A percentile compares a stretch with the other conserved stretches of the same genome.
Evolutionary conservation across 2,329 filamentous ascomycete genomes (phyloP).

Genomic region (Verruconis gallopava): DNA sequence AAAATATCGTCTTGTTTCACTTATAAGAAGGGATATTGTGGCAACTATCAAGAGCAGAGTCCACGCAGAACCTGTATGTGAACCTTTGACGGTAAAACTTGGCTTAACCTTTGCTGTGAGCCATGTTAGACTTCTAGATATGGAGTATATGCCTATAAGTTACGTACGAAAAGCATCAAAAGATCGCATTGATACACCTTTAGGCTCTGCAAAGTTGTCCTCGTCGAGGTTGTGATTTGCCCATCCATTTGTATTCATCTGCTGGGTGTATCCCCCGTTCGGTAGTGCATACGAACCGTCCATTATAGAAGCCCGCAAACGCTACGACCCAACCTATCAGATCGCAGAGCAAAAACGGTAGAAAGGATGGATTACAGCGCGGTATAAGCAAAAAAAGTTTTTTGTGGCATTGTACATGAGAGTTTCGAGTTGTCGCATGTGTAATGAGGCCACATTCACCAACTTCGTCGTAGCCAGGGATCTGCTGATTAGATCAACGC

Average conservation of each 20-base stretch:
- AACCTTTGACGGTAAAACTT: constrained; percentile 76
- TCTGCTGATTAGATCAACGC: neutral
- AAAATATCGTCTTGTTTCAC: constrained; percentile 75
- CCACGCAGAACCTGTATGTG: constrained; percentile 82
- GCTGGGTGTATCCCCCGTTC: neutral
- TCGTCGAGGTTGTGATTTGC: constrained; percentile 57
- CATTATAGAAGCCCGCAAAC: neutral
- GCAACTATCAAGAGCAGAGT: constrained; percentile 69
- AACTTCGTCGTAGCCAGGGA: too few species aligned
- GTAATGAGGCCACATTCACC: too few species aligned
- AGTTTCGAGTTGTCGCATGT: too few species aligned
- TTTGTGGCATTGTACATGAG: too few species aligned
- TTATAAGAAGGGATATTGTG: constrained; percentile 61
- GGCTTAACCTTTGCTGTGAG: constrained; percentile 71
- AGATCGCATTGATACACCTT: constrained; percentile 53
- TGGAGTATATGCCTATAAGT: neutral
- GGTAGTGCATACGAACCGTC: neutral
- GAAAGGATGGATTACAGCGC: too few species aligned
- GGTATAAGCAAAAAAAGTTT: too few species aligned
- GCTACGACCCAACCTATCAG: too few species aligned
- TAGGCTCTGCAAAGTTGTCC: constrained; percentile 64
- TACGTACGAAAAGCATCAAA: constrained; percentile 88
- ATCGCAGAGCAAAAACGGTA: too few species aligned
- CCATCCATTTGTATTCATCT: neutral
- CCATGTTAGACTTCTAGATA: neutral